These are phyloP conservation scores for Mycena pura DNA, from an alignment of 768 basidiomycete species.

Conservation along the genomic window DNA sequence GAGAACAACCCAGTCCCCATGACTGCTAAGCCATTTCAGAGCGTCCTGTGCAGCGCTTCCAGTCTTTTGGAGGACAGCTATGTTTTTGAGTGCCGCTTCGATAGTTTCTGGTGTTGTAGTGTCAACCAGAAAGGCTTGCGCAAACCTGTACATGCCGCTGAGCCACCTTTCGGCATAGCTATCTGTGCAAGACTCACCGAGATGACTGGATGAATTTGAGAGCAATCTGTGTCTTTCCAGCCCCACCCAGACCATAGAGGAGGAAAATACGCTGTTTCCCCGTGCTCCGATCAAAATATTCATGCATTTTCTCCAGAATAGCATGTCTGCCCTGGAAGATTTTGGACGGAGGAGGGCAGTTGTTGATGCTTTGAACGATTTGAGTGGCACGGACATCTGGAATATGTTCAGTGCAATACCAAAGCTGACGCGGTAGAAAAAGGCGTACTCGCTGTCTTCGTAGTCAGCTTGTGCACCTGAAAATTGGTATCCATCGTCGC, in stretches of 20 bases:
- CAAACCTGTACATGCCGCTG: too few species aligned
- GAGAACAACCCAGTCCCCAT: background rate
- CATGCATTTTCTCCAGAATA: background rate
- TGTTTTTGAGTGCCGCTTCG: background rate
- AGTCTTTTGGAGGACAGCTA: background rate
- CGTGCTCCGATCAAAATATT: background rate
- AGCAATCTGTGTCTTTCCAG: too few species aligned
- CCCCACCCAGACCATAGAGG: too few species aligned
- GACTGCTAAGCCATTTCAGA: background rate
- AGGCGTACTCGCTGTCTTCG: background rate
- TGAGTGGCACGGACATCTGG: too few species aligned
- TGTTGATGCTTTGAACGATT: too few species aligned
- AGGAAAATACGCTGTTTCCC: background rate
- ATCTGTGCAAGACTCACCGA: background rate
- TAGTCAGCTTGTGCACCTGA: background rate
- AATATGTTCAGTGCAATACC: too few species aligned
- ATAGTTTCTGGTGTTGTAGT: too few species aligned
- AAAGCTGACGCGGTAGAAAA: too few species aligned
- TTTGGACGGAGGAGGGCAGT: background rate
- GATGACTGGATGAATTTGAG: background rate
- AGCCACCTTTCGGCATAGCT: too few species aligned
- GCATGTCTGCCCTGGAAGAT: background rate
- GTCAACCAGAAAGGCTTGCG: too few species aligned
- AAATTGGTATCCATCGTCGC: slow-evolving; percentile 5
- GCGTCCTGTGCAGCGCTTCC: background rate